phyloP scores from a whole-genome alignment of 108 stramenopile species.

The Cyclotella baltica region DNA sequence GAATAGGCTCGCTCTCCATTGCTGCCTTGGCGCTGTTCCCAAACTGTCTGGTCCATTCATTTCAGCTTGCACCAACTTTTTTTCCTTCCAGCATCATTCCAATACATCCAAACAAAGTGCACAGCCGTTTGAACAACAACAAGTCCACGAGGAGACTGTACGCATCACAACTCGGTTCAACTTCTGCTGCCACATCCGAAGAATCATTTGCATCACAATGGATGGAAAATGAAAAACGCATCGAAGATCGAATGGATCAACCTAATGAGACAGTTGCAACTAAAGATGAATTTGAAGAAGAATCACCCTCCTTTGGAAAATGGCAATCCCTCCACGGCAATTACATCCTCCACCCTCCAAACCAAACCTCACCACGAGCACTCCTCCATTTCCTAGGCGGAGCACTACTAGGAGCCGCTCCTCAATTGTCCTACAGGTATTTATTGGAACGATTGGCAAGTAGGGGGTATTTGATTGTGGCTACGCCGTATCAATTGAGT shows the following conservation, averaged over 20 bases:
- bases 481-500: slow-evolving; percentile 91
- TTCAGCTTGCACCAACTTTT: too few relatives aligned
- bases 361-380: slow-evolving; percentile 29
- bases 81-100: too few relatives aligned
- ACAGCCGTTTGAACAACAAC: too few relatives aligned
- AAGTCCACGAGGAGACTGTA: too few relatives aligned
- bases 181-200: background rate
- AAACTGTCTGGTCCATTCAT: too few relatives aligned
- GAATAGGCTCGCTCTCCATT: too few relatives aligned
- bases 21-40: too few relatives aligned
- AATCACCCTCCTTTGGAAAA: slow-evolving; percentile 16
- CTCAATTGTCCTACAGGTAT: slow-evolving; percentile 89
- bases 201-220: slow-evolving; percentile 40
- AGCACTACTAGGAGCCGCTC: slow-evolving; percentile 90
- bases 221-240: slow-evolving; percentile 54
- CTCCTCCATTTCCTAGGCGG: slow-evolving; percentile 94
- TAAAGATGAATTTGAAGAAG: background rate
- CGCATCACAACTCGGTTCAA: background rate
- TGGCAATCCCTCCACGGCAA: slow-evolving; percentile 86
- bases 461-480: slow-evolving; percentile 89
- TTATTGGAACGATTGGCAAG: slow-evolving; percentile 83
- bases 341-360: slow-evolving; percentile 75
- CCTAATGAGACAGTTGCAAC: background rate
- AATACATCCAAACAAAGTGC: too few relatives aligned
- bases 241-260: slow-evolving; percentile 46